These are phyloP conservation scores for Pyrenochaeta sp. DNA, from an alignment of 2,329 filamentous ascomycete species.

Conservation along the genomic window DNA sequence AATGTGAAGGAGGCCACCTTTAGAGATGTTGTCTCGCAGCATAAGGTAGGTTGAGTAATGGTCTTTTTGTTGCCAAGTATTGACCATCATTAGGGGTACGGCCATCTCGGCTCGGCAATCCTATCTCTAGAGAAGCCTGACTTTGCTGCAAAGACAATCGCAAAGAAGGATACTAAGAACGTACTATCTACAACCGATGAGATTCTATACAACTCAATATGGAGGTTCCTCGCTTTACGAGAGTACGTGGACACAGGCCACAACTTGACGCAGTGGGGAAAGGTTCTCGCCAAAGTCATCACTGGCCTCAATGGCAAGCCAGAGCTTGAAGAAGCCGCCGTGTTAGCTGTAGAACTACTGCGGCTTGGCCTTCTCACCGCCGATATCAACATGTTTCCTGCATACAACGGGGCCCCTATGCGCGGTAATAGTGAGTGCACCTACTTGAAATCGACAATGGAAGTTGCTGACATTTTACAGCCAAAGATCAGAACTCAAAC, in stretches of 20 bases:
- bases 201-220: slow-evolving; percentile 77
- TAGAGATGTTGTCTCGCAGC: slow-evolving; percentile 50
- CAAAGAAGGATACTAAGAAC: slow-evolving; percentile 59
- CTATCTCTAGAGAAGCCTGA: slow-evolving; percentile 72
- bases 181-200: slow-evolving; percentile 72
- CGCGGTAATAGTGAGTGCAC: slow-evolving; percentile 56
- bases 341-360: slow-evolving; percentile 86
- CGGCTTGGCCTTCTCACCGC: slow-evolving; percentile 80
- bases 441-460: neutral
- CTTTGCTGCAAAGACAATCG: slow-evolving; percentile 74
- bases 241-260: slow-evolving; percentile 84
- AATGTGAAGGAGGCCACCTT: slow-evolving; percentile 71
- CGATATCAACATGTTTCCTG: slow-evolving; percentile 66
- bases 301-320: slow-evolving; percentile 65
- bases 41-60: slow-evolving; percentile 23
- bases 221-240: slow-evolving; percentile 88
- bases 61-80: neutral
- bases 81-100: slow-evolving; percentile 31
- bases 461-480: slow-evolving; percentile 50
- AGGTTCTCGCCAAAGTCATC: slow-evolving; percentile 76
- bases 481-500: slow-evolving; percentile 79
- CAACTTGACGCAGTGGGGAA: slow-evolving; percentile 80
- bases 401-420: slow-evolving; percentile 66
- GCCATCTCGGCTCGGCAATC: slow-evolving; percentile 59
- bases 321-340: slow-evolving; percentile 76